phyloP scores from a whole-genome alignment of 1,139 yeast species.

The Blastobotrys elegans region DNA sequence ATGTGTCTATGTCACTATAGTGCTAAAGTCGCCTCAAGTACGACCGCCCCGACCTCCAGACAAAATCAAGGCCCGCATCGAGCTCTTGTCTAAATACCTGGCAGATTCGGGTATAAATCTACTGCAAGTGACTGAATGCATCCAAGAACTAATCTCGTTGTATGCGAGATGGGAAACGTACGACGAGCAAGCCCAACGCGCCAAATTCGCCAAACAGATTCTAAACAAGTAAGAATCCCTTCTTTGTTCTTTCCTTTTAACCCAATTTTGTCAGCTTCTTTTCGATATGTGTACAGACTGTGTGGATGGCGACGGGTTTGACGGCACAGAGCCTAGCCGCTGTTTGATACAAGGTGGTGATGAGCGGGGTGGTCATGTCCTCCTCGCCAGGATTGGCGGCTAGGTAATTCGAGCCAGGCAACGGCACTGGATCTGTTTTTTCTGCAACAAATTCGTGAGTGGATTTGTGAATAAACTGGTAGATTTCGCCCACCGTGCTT shows the following conservation, averaged over 20 bases:
- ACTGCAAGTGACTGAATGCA: constrained; percentile 70
- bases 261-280: too few relatives aligned
- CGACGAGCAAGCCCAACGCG: constrained; percentile 48
- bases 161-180: constrained; percentile 83
- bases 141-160: constrained; percentile 73
- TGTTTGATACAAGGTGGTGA: constrained; percentile 15
- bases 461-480: constrained; percentile 16
- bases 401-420: constrained; percentile 20
- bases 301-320: constrained; percentile 9
- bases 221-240: too few relatives aligned
- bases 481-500: constrained; percentile 21
- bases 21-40: constrained; percentile 43
- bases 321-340: constrained; percentile 17
- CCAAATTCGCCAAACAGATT: constrained; percentile 17
- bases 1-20: constrained; percentile 69
- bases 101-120: constrained; percentile 73
- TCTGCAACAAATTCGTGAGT: constrained; percentile 2
- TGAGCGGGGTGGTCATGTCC: neutral
- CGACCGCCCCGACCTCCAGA: constrained; percentile 32
- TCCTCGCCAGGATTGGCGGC: constrained; percentile 2
- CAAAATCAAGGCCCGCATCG: constrained; percentile 35
- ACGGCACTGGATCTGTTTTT: neutral
- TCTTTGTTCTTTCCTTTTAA: too few relatives aligned
- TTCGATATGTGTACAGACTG: constrained; percentile 6
- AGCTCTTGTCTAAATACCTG: constrained; percentile 54